Evolutionary conservation across 2,329 filamentous ascomycete genomes (phyloP).

Genomic region (Colletotrichum sansevieriae): DNA sequence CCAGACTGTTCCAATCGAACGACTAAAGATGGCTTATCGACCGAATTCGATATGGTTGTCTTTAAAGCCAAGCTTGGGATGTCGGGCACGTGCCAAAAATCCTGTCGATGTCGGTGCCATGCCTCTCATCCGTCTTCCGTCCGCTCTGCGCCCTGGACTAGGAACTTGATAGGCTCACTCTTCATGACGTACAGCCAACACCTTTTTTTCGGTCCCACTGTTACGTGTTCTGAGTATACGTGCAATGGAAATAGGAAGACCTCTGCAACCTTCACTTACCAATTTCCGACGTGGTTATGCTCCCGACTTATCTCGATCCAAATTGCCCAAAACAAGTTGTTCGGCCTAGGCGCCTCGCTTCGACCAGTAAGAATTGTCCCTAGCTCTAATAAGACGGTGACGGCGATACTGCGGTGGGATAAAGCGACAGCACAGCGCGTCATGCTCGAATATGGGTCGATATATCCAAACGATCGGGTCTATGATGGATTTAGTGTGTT

Average conservation of each 20-base stretch:
- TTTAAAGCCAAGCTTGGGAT: neutral
- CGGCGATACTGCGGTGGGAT: rapidly evolving
- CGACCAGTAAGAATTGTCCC: neutral
- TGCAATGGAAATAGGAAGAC: rapidly evolving
- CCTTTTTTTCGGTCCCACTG: rapidly evolving
- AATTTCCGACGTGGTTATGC: constrained; percentile 10
- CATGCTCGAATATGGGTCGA: neutral
- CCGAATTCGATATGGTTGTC: neutral
- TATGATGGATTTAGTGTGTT: rapidly evolving
- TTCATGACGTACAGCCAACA: neutral
- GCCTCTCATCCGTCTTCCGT: neutral
- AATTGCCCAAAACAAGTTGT: neutral
- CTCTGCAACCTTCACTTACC: neutral
- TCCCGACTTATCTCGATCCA: neutral
- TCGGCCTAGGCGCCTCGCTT: neutral
- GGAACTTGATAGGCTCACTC: neutral
- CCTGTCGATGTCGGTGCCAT: constrained; percentile 24
- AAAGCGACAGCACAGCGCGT: rapidly evolving
- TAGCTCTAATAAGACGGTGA: rapidly evolving
- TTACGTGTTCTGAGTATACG: neutral
- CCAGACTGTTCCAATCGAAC: neutral
- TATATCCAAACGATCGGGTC: neutral
- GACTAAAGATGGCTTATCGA: too few relatives aligned
- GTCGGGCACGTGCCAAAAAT: neutral
- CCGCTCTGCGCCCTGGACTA: neutral